These are phyloP conservation scores for Wickerhamia fluorescens DNA, from an alignment of 805 yeast species.

Conservation along the genomic window DNA sequence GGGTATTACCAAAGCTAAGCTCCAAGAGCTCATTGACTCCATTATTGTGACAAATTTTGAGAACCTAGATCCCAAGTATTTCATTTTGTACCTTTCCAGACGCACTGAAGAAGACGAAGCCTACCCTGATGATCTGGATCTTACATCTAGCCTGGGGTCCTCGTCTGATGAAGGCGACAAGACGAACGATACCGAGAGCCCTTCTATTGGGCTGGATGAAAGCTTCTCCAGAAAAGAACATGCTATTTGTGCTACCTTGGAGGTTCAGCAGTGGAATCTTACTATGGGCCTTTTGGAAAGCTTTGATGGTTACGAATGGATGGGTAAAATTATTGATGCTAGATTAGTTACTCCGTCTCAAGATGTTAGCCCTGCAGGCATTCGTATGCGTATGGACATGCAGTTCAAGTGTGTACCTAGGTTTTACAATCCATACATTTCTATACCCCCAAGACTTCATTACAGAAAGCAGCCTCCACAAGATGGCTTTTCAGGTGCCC, in stretches of 20 bases:
- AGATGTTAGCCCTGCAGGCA: neutral
- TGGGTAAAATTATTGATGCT: slow-evolving; percentile 11
- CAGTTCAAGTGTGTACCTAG: no score
- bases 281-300: slow-evolving; percentile 7
- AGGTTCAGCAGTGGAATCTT: slow-evolving; percentile 3
- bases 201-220: no score
- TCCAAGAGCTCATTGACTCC: slow-evolving; percentile 11
- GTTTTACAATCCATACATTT: no score
- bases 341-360: slow-evolving; percentile 4
- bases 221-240: no score
- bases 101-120: neutral
- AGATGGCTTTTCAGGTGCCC: no score
- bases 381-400: neutral
- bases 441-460: no score
- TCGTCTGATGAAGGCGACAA: neutral
- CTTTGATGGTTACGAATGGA: slow-evolving; percentile 22
- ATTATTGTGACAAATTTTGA: slow-evolving; percentile 9
- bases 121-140: neutral
- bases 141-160: no score
- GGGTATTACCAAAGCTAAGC: slow-evolving; percentile 5
- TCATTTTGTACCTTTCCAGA: neutral
- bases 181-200: neutral
- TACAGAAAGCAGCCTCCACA: no score
- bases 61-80: neutral
- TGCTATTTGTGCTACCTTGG: slow-evolving; percentile 4